These are phyloP conservation scores for Psidium guajava DNA, from an alignment of 345 rosid genomes.

Conservation along the genomic window DNA sequence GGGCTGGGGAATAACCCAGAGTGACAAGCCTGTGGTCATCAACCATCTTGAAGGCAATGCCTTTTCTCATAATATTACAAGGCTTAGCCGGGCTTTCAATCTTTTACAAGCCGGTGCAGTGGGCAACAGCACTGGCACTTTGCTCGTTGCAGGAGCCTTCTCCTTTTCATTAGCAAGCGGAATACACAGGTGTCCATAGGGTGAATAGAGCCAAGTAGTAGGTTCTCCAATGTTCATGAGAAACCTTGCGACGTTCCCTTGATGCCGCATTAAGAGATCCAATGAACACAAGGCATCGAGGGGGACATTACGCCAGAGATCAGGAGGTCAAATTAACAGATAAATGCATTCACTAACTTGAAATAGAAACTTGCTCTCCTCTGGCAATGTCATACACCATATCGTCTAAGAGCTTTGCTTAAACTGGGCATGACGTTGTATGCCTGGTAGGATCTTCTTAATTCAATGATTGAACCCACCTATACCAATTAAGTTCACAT, in stretches of 20 bases:
- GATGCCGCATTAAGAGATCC: neutral
- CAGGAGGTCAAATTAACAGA: neutral
- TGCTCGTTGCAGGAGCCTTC: neutral
- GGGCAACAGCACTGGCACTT: neutral
- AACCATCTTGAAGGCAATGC: neutral
- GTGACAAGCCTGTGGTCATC: neutral
- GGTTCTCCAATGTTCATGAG: neutral
- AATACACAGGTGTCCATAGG: neutral
- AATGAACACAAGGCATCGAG: neutral
- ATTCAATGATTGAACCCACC: constrained; percentile 97
- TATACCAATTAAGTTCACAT: constrained; percentile 9
- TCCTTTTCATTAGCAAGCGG: neutral
- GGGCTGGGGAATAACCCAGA: neutral
- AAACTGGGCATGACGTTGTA: constrained; percentile 94
- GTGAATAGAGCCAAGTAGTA: neutral
- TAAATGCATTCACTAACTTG: neutral
- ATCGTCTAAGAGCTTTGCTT: constrained; percentile 78
- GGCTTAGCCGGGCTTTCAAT: neutral
- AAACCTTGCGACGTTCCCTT: neutral
- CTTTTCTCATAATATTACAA: neutral
- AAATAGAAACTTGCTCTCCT: neutral
- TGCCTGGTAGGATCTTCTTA: constrained; percentile 94
- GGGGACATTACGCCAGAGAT: neutral
- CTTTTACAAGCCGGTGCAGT: neutral
- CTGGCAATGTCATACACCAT: constrained; percentile 39